Conservation (phyloP, 148 eudicot species). For the Amaranthus palmeri region DNA sequence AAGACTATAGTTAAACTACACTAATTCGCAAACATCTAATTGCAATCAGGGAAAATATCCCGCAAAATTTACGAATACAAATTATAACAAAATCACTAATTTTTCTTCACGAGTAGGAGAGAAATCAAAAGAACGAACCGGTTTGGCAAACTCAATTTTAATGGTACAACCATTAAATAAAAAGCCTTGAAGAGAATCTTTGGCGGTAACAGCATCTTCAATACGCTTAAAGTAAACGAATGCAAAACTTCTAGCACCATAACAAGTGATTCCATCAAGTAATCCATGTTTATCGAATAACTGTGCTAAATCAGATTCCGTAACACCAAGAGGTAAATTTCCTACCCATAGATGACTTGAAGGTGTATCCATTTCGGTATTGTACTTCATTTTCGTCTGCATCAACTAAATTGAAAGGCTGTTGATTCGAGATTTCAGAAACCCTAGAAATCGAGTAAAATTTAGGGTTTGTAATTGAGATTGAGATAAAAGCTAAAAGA, state of each 20-base stretch:
- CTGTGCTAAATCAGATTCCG: slow-evolving; percentile 49
- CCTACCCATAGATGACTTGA: slow-evolving; percentile 85
- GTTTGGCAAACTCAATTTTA: slow-evolving; percentile 83
- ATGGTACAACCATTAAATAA: slow-evolving; percentile 42
- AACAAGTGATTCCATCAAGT: slow-evolving; percentile 50
- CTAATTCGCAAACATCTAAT: not conserved
- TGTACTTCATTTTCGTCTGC: slow-evolving; percentile 20
- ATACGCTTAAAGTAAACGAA: slow-evolving; percentile 51
- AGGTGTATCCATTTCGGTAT: slow-evolving; percentile 25
- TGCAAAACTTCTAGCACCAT: slow-evolving; percentile 60
- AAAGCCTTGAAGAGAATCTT: slow-evolving; percentile 49
- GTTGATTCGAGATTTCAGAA: too few species aligned
- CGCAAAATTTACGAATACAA: slow-evolving; percentile 5
- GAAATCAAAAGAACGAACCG: slow-evolving; percentile 50
- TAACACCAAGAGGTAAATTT: slow-evolving; percentile 48
- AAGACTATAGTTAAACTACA: too few species aligned
- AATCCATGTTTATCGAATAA: slow-evolving; percentile 54
- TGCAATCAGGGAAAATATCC: slow-evolving; percentile 1
- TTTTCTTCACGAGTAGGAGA: too few species aligned
- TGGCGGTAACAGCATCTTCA: slow-evolving; percentile 55
- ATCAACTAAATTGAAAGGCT: not conserved
- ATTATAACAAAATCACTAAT: not conserved
- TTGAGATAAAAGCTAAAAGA: too few species aligned
- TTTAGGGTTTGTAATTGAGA: too few species aligned
- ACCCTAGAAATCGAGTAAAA: too few species aligned